Evolutionary conservation across 768 basidiomycete genomes (phyloP).

Genomic region (Leccinum imitatum): DNA sequence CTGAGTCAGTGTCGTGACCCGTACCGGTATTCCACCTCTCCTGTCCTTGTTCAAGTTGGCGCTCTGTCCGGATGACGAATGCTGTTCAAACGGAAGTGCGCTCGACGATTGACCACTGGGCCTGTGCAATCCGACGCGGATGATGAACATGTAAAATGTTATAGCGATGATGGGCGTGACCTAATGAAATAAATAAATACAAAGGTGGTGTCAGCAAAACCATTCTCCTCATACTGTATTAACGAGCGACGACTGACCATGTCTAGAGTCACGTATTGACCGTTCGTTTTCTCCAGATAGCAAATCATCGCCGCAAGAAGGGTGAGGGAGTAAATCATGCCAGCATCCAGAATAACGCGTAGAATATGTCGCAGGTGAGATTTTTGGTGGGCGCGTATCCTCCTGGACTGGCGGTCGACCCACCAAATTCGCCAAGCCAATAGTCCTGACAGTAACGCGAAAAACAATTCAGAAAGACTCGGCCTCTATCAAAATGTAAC

Average conservation of each 20-base stretch:
- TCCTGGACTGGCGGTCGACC: constrained; percentile 23
- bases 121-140: constrained; percentile 33
- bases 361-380: constrained; percentile 21
- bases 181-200: constrained; percentile 14
- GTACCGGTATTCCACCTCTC: constrained; percentile 1
- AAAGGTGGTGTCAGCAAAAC: not conserved
- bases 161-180: constrained; percentile 41
- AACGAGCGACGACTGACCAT: constrained; percentile 26
- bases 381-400: constrained; percentile 9
- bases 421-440: constrained; percentile 33
- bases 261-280: constrained; percentile 36
- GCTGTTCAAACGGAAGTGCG: not conserved
- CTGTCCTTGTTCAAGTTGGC: not conserved
- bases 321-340: constrained; percentile 37
- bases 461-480: not conserved
- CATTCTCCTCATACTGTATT: not conserved
- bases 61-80: not conserved
- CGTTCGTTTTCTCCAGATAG: constrained; percentile 28
- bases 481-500: not conserved
- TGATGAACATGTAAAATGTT: constrained; percentile 43
- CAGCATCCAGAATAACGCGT: constrained; percentile 37
- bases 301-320: constrained; percentile 33
- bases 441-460: constrained; percentile 15
- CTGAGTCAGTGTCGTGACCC: constrained; percentile 1
- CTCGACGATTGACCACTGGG: not conserved